Evolutionary conservation across 2,329 filamentous ascomycete species (phyloP), one percentile per base, ranked within the genome.

Genomic region (Pseudohalonectria lignicola): DNA sequence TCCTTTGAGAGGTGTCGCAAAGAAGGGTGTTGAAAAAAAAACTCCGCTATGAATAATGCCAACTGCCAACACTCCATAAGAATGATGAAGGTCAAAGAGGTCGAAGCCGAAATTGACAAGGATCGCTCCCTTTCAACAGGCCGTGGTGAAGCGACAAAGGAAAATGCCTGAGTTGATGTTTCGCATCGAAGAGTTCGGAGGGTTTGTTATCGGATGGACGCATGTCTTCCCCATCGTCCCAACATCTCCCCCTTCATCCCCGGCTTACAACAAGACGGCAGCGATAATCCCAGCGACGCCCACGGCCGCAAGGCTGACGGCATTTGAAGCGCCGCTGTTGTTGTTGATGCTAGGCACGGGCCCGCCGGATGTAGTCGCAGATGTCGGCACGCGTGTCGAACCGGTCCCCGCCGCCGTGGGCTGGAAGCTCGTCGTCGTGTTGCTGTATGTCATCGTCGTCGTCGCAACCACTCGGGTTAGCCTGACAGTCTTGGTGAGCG

Each of bases 231-330:
- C 12, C 23, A 26, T 26, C 23, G 23, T 26, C 23, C 23, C 23
- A 26, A 8, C 23, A 12, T 26, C 23, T 26, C 12, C 23, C 23
- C 23, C 8, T 26, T 12, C 23, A 8, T 12, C 23, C 12, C 23
- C 23, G 23, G 23, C 25, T 36, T 36, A 36, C 34, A 36, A 19
- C 34, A 36, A 28, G 15, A 15, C 26, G 9, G 34, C 34, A 19
- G 25, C 34, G 34, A 69, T 49, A 48, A 73, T 63, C 39, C 69
- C 71, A 28, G 63, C 63, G 32, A 73, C 48, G 37, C 67, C 71
- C n/a, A 63, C 67, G 29, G 71, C 47, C 23, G 64, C 66, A 12
- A 71, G 48, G 36, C 62, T 60, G 36, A 60, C 56, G 13, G 62
- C 63, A 31, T 62, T 58, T 18, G 57, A 26, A 23, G 34, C 53